phyloP scores from a whole-genome alignment of 2,329 filamentous ascomycete genomes.

The Orbilia ellipsospora region DNA sequence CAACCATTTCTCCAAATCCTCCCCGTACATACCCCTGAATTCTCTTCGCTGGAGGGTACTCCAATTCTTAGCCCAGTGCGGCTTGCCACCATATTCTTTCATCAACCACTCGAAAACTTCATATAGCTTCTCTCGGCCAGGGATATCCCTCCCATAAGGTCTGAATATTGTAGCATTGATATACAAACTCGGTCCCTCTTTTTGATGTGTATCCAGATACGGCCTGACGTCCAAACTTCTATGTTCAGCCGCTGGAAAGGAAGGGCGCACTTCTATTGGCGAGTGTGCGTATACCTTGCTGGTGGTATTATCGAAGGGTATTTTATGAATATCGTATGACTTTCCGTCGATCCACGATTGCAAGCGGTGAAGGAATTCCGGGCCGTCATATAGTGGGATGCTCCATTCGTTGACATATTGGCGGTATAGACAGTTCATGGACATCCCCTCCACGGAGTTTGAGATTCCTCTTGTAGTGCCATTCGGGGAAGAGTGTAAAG shows the following conservation, averaged over 20 bases:
- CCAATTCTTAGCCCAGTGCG: conserved; percentile 97
- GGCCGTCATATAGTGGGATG: conserved; percentile 83
- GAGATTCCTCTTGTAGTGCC: conserved; percentile 78
- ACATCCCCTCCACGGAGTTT: conserved; percentile 76
- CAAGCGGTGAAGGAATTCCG: conserved; percentile 84
- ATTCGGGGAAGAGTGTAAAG: conserved; percentile 64
- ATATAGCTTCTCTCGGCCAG: conserved; percentile 81
- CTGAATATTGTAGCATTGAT: conserved; percentile 91
- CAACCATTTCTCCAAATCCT: conserved; percentile 74
- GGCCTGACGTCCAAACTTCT: conserved; percentile 16
- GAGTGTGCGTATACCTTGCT: conserved; percentile 78
- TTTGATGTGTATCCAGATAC: conserved; percentile 47
- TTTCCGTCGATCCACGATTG: conserved; percentile 87
- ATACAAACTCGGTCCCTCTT: conserved; percentile 79
- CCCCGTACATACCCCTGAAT: conserved; percentile 75
- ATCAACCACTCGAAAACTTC: conserved; percentile 91
- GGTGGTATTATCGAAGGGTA: conserved; percentile 80
- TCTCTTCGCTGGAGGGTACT: conserved; percentile 69
- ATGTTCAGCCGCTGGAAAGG: conserved; percentile 69
- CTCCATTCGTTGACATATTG: conserved; percentile 99
- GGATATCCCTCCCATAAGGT: conserved; percentile 77
- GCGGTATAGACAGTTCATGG: conserved; percentile 98
- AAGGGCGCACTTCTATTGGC: conserved; percentile 90
- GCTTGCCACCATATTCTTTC: conserved; percentile 81
- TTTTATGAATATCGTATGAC: conserved; percentile 73